A percentile compares a stretch with the other conserved stretches of the same genome.
phyloP scores from a whole-genome alignment of 805 yeast species.

The Wickerhamiella alocasiicola region DNA sequence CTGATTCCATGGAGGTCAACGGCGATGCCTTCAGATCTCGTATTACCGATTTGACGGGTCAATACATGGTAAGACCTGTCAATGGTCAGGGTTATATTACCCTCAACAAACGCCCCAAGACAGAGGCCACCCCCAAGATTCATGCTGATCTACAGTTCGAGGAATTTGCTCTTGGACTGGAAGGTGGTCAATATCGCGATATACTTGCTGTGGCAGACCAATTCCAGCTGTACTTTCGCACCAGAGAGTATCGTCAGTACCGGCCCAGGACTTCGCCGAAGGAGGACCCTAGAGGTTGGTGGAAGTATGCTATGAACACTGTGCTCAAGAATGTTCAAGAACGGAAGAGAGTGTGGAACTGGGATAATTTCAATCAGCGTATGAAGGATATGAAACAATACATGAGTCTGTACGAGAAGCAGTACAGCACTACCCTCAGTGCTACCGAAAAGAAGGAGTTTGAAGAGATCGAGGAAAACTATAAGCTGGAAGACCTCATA shows the following conservation, averaged over 20 bases:
- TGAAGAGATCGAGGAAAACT: slow-evolving; percentile 41
- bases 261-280: slow-evolving; percentile 44
- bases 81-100: slow-evolving; percentile 77
- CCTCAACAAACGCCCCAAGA: slow-evolving; percentile 48
- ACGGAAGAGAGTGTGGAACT: slow-evolving; percentile 67
- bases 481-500: slow-evolving; percentile 67
- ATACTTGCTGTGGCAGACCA: slow-evolving; percentile 69
- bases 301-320: slow-evolving; percentile 64
- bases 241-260: slow-evolving; percentile 57
- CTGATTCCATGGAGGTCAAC: slow-evolving; percentile 35
- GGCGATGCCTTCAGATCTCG: slow-evolving; percentile 29
- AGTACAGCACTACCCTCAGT: slow-evolving; percentile 30
- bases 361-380: slow-evolving; percentile 66
- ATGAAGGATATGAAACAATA: slow-evolving; percentile 63
- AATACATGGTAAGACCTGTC: slow-evolving; percentile 64
- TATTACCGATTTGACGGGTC: slow-evolving; percentile 20
- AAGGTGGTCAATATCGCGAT: slow-evolving; percentile 74
- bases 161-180: slow-evolving; percentile 77
- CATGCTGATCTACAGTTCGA: slow-evolving; percentile 68
- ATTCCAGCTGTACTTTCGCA: slow-evolving; percentile 63
- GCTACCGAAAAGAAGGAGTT: slow-evolving; percentile 31
- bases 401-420: slow-evolving; percentile 51
- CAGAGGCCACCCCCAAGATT: slow-evolving; percentile 44
- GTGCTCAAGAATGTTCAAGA: slow-evolving; percentile 73
- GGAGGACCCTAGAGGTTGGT: slow-evolving; percentile 72